Base-by-base conservation (phyloP, 768 basidiomycete genomes). In the Trametes elegans region DNA sequence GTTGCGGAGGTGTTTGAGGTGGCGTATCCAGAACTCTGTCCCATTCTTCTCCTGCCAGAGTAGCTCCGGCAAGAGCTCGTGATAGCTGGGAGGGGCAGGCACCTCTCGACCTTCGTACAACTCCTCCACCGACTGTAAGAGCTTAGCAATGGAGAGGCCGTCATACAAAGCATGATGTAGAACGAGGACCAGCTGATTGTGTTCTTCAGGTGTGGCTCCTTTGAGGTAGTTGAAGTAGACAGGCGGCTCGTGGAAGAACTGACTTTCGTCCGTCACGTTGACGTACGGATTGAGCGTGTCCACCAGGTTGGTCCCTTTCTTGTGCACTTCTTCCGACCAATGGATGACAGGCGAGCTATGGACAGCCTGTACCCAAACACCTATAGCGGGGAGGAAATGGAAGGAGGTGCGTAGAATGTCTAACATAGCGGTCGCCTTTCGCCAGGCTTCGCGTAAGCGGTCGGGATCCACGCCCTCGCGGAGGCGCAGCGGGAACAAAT, bases 101-200 rank as follows among this genome's bases (percentile, higher is more conserved):
- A 38, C 59, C 5, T 43, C 40, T 26, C 28, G 49, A 19, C 63
- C 63, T 26, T 42, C 48, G 53, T 79, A 79, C 8, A 70, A 44
- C 14, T 50, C 42, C 38, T 71, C 62, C 2, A 79, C 65, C 24
- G 63, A 49, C 10, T 67, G 54, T 11, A 78, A 55, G 7, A 79
- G 66, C 24, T 62, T 66, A n/a, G 63, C 64, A 16, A 79, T 58
- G 10, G 78, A 76, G 24, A 73, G 41, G 10, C 78, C 78, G 53
- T 79, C 78, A 51, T 79, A 79, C 18, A 79, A 54, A 3, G 77
- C 76, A 58, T 79, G 78, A 58, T 79, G 78, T 67, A 79, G 70
- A 35, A 72, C 68, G 3, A 80, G 56, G 11, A 76, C 71, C 5
- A 80, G 63, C 29, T 49, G 45, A 24, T 50, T 43, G 10, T 40